Evolutionary conservation across 1,139 yeast species (phyloP).

Genomic region (Debaryomyces singareniensis): DNA sequence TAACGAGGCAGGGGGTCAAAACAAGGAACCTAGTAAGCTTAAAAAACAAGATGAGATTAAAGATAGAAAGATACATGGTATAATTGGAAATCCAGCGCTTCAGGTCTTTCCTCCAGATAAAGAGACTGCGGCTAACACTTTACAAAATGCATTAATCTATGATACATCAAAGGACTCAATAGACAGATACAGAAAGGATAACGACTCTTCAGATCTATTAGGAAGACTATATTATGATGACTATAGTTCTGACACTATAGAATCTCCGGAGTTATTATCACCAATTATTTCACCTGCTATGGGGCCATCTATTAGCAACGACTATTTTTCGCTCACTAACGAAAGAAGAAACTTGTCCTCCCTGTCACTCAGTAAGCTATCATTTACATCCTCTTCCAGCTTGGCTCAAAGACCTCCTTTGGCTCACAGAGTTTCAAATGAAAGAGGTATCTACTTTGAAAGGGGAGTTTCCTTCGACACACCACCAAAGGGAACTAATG

Average conservation of each 20-base stretch:
- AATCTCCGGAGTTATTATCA: constrained; percentile 13
- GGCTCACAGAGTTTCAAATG: constrained; percentile 7
- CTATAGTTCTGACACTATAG: constrained; percentile 29
- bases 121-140: constrained; percentile 34
- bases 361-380: background rate
- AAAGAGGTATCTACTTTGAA: constrained; percentile 15
- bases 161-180: constrained; percentile 37
- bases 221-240: constrained; percentile 43
- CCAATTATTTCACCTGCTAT: constrained; percentile 13
- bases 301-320: constrained; percentile 2
- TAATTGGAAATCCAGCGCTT: constrained; percentile 2
- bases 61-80: constrained; percentile 2
- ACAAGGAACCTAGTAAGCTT: too few relatives aligned
- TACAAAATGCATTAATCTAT: constrained; percentile 33
- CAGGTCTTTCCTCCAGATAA: constrained; percentile 13
- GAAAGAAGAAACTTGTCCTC: too few relatives aligned
- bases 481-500: constrained; percentile 27
- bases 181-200: constrained; percentile 34
- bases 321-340: constrained; percentile 6
- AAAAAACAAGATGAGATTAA: constrained; percentile 11
- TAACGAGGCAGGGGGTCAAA: constrained; percentile 6
- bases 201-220: constrained; percentile 34
- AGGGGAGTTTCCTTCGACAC: constrained; percentile 53
- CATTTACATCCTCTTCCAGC: constrained; percentile 1
- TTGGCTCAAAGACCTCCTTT: background rate